phyloP scores from a whole-genome alignment of 345 rosid species.

The Microthlaspi erraticum region DNA sequence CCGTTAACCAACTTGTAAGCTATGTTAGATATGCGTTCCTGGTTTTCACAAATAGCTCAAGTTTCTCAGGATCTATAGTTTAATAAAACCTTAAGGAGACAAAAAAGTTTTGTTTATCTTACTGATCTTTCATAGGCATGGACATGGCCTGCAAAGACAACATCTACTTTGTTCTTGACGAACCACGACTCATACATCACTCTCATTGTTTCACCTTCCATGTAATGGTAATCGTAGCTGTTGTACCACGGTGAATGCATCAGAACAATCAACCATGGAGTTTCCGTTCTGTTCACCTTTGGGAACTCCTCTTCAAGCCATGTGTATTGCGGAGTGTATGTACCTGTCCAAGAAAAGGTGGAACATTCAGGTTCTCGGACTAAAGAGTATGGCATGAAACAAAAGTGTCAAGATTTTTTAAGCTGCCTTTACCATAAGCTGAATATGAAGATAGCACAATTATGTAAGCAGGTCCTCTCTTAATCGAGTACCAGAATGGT shows the following conservation, averaged over 20 bases:
- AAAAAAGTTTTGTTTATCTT: conserved; percentile 42
- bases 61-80: conserved; percentile 2
- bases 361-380: background rate
- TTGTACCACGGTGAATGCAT: conserved; percentile 92
- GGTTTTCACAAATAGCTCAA: conserved; percentile 19
- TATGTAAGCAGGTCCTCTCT: conserved; percentile 88
- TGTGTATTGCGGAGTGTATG: conserved; percentile 75
- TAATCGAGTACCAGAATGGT: conserved; percentile 94
- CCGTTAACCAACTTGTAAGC: conserved; percentile 76
- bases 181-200: conserved; percentile 90
- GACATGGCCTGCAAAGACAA: conserved; percentile 90
- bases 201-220: conserved; percentile 98
- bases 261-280: conserved; percentile 89
- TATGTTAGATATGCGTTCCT: conserved; percentile 87
- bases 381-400: background rate
- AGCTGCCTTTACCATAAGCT: conserved; percentile 62
- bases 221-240: conserved; percentile 89
- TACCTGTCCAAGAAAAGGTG: conserved; percentile 50
- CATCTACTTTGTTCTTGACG: conserved; percentile 76
- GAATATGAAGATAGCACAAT: conserved; percentile 89
- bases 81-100: background rate
- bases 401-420: background rate
- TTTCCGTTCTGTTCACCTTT: conserved; percentile 81
- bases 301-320: conserved; percentile 81
- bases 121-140: conserved; percentile 96